Conservation (phyloP, 1,139 yeast species). For the Hyphopichia burtonii region DNA sequence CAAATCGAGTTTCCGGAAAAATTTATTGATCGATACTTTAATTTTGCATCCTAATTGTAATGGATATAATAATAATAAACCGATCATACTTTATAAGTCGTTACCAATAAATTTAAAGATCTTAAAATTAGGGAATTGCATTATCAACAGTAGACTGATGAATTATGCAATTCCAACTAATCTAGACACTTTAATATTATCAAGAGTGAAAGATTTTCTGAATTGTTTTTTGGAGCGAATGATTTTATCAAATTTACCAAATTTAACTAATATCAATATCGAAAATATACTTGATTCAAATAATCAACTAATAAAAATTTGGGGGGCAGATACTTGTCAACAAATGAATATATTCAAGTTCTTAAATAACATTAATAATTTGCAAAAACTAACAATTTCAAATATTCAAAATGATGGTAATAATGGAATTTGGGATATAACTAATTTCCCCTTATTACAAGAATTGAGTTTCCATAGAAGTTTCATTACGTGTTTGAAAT, state of each 20-base stretch:
- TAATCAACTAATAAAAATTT: not conserved
- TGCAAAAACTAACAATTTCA: slow-evolving; percentile 1
- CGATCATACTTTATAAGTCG: slow-evolving; percentile 7
- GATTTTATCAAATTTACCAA: slow-evolving; percentile 6
- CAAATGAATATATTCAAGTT: not conserved
- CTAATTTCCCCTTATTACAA: not conserved
- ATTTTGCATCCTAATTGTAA: slow-evolving; percentile 14
- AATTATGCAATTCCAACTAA: slow-evolving; percentile 11
- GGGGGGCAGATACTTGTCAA: not conserved
- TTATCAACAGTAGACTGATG: slow-evolving; percentile 9
- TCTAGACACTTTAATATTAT: slow-evolving; percentile 10
- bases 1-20: slow-evolving; percentile 5
- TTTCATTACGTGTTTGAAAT: slow-evolving; percentile 2
- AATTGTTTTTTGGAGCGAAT: slow-evolving; percentile 10
- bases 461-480: not conserved
- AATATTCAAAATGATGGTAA: not conserved
- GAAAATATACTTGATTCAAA: slow-evolving; percentile 4
- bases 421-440: slow-evolving; percentile 2
- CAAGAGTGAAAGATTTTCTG: slow-evolving; percentile 14
- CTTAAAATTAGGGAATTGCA: slow-evolving; percentile 17
- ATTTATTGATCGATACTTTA: slow-evolving; percentile 7
- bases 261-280: slow-evolving; percentile 4
- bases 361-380: slow-evolving; percentile 1
- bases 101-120: slow-evolving; percentile 13
- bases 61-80: slow-evolving; percentile 15